These are phyloP conservation scores for Speleostelium caveatum DNA, from an alignment of 78 protist genomes.

Conservation along the genomic window DNA sequence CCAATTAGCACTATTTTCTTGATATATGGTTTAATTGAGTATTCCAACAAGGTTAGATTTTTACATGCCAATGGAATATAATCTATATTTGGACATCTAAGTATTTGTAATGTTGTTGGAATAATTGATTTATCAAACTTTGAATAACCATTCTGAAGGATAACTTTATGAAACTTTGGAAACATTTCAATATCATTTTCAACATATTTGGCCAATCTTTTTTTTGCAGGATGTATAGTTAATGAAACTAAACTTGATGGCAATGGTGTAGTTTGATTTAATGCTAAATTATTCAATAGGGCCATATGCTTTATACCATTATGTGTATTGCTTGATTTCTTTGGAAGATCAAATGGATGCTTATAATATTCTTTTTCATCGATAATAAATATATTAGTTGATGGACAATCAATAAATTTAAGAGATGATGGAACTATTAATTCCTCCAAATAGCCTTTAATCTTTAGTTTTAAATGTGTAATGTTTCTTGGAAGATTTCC, in stretches of 20 bases:
- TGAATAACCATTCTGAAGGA: no score
- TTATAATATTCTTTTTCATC: background rate
- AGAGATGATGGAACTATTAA: background rate
- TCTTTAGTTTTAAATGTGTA: background rate
- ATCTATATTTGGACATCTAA: background rate
- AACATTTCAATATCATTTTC: no score
- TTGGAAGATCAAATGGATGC: background rate
- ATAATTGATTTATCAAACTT: background rate
- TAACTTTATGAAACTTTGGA: background rate
- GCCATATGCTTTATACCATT: background rate
- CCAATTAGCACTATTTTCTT: background rate
- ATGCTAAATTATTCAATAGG: background rate
- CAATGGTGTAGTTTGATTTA: background rate
- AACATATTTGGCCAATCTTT: no score
- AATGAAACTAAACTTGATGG: background rate
- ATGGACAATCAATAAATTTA: background rate
- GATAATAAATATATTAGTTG: background rate
- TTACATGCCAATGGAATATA: background rate
- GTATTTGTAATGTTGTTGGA: background rate
- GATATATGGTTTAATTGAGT: background rate
- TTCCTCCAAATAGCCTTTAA: no score
- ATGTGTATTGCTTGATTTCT: background rate
- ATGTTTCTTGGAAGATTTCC: background rate
- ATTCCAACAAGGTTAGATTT: background rate
- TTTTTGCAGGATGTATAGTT: no score